Base-by-base conservation (phyloP, 192 early-diverging fungal genomes). In the Gaertneriomyces semiglobifer region DNA sequence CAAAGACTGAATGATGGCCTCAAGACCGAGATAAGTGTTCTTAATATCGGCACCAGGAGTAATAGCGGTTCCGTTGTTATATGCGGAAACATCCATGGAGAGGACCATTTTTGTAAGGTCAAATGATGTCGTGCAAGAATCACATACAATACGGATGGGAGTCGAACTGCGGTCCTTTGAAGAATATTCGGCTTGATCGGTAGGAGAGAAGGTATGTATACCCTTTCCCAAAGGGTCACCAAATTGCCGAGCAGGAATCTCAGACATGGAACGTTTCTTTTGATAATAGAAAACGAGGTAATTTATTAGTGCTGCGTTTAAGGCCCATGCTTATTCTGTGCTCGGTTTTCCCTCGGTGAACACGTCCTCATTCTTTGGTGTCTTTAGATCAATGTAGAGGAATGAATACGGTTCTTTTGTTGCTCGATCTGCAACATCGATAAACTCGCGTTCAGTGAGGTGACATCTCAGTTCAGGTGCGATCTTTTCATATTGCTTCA, bases 1-100 rank as follows among this genome's bases (percentile, higher is more conserved):
- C 18, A 65, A 7, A 5, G 39, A 25, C 25, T 65, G 12, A 7
- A 56, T 56, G 16, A 65, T 12, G 44, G 53, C 5, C n/a, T 65
- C 64, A 8, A 18, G 9, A 19, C 64, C 64, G 44, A 65, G 64
- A n/a, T n/a, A n/a, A n/a, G n/a, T n/a, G n/a, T n/a, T n/a, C 19
- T 11, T 11, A n/a, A n/a, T n/a, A n/a, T n/a, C n/a, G n/a, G n/a
- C n/a, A n/a, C n/a, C n/a, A n/a, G n/a, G n/a, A n/a, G n/a, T n/a
- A n/a, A n/a, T n/a, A n/a, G n/a, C n/a, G n/a, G n/a, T n/a, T n/a
- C n/a, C n/a, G 3, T 16, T 42, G 19, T 64, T 41, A 41, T 64
- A 57, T 20, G 20, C 11, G 7, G 54, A 42, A 45, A 66, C 55
- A 39, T 58, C 65, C 10, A 58, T 42, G 3, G 41, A 18, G 2